Base-by-base conservation (phyloP, 2,329 filamentous ascomycete species). In the Microdochium paspali region DNA sequence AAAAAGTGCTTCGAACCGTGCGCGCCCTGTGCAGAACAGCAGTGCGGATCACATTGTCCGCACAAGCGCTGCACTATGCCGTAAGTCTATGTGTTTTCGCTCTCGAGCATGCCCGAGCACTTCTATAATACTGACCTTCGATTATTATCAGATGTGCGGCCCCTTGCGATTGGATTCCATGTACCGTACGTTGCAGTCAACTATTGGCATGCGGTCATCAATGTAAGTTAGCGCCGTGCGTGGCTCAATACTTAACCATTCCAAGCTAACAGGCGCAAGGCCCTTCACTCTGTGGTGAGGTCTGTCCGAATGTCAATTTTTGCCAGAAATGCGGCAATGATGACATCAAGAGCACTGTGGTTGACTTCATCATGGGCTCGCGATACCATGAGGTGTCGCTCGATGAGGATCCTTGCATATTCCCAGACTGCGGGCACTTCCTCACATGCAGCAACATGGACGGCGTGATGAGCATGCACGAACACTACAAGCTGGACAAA, bases 131-230 rank as follows among this genome's bases (percentile, higher is more conserved):
- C 35, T 50, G 20, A 47, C 18, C 18, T 31, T 28, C 18, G 18
- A 9, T 21, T 18, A 5, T 3, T 24, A 3, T 18, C 40, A 54
- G 51, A 3, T 87, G 84, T 51, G 80, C 80, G 0, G 83, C 76
- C 0, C 83, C 84, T 0, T 89, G 84, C 57, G 69, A 85, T 52
- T 74, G 79, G 63, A 56, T 86, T 0, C 85, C 84, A 1, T 89
- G 84, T 58, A 75, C 74, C 1, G 60, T 70, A 53, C 69, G 83
- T 9, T 89, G 84, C 56, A 56, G 65, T 3, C 66, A 74, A 24
- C 15, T 49, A 0, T 60, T 87, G 3, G 18, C 24, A 0, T 87
- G 84, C 55, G 77, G 77, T 1, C 82, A 87, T 58, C 75, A 69
- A 57, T 87, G 79, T 65, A 46, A 55, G 51, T 55, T 25, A 39